These are phyloP conservation scores for Malania oleifera DNA, from an alignment of 164 flowering plant species.

Conservation along the genomic window DNA sequence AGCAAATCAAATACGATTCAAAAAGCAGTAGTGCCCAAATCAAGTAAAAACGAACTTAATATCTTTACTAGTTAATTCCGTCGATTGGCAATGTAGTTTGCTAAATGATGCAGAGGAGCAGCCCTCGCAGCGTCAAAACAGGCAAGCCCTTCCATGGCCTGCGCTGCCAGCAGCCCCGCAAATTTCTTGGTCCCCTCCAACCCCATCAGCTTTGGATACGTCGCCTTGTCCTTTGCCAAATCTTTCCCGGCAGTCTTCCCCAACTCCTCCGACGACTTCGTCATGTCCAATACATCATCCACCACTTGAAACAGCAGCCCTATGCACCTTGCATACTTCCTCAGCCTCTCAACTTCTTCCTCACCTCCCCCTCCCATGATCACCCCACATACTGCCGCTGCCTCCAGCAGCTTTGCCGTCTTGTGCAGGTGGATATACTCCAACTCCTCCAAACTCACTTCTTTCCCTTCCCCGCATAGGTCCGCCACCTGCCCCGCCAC, in stretches of 20 bases:
- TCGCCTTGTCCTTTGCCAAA: conserved; percentile 24
- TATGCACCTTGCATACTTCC: conserved; percentile 28
- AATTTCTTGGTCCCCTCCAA: conserved; percentile 23
- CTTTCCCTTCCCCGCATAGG: conserved; percentile 23
- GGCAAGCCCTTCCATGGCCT: conserved; percentile 25
- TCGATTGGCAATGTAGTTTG: conserved; percentile 24
- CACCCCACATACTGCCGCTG: conserved; percentile 33
- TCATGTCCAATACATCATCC: conserved; percentile 40
- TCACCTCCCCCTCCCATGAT: conserved; percentile 27
- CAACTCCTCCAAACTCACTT: conserved; percentile 18
- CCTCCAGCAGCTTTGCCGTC: conserved; percentile 36
- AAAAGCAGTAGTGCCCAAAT: too few relatives aligned
- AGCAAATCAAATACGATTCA: too few relatives aligned
- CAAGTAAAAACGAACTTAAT: too few relatives aligned
- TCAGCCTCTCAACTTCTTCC: conserved; percentile 26
- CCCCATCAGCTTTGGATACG: conserved; percentile 37
- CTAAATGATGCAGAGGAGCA: conserved; percentile 26
- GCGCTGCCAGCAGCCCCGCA: conserved; percentile 18
- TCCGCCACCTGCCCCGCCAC: conserved; percentile 40
- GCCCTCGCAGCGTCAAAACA: conserved; percentile 19
- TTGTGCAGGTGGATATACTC: conserved; percentile 39
- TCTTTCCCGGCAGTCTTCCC: conserved; percentile 40
- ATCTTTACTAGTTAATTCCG: too few relatives aligned
- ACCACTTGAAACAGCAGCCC: conserved; percentile 41
- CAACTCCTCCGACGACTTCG: conserved; percentile 28